Evolutionary conservation across 805 yeast species (phyloP).

Genomic region (Dipodascopsis tothii): DNA sequence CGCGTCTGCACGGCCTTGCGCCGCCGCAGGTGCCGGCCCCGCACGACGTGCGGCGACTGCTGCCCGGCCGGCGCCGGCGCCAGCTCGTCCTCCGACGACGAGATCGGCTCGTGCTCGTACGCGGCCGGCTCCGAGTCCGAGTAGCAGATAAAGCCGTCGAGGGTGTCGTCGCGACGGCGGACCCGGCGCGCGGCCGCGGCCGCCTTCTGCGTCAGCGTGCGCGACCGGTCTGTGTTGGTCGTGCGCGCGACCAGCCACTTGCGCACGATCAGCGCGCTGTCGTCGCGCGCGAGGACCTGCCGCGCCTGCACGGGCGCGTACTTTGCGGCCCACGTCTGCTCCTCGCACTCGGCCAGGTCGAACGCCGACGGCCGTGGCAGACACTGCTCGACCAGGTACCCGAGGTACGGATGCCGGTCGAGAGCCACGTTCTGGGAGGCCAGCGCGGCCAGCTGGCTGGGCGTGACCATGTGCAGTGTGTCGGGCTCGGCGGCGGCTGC

Average conservation of each 20-base stretch:
- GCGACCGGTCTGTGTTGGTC: conserved; percentile 12
- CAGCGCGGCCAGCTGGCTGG: conserved; percentile 2
- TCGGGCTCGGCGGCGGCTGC: no score
- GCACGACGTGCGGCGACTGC: background rate
- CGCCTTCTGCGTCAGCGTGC: background rate
- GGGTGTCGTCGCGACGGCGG: conserved; percentile 1
- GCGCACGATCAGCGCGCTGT: conserved; percentile 38
- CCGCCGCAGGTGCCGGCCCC: background rate
- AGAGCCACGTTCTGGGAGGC: conserved; percentile 3
- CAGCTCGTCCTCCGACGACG: conserved; percentile 18
- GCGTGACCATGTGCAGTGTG: conserved; percentile 3
- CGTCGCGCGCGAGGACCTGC: conserved; percentile 45
- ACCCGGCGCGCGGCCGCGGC: background rate
- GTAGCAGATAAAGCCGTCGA: conserved; percentile 28
- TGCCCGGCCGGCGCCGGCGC: conserved; percentile 1
- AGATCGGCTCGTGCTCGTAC: conserved; percentile 7
- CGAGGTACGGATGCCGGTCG: conserved; percentile 10
- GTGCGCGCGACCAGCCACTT: conserved; percentile 49
- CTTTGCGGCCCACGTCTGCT: conserved; percentile 27
- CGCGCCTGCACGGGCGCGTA: conserved; percentile 22
- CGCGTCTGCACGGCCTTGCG: background rate
- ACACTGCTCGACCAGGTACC: conserved; percentile 3
- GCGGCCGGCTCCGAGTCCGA: conserved; percentile 32
- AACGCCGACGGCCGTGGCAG: conserved; percentile 17
- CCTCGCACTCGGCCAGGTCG: conserved; percentile 27